A percentile compares a stretch with the other conserved stretches of the same genome.
These are phyloP conservation scores for Coprinellus aureogranulatus DNA, from an alignment of 768 basidiomycete genomes.

Conservation along the genomic window DNA sequence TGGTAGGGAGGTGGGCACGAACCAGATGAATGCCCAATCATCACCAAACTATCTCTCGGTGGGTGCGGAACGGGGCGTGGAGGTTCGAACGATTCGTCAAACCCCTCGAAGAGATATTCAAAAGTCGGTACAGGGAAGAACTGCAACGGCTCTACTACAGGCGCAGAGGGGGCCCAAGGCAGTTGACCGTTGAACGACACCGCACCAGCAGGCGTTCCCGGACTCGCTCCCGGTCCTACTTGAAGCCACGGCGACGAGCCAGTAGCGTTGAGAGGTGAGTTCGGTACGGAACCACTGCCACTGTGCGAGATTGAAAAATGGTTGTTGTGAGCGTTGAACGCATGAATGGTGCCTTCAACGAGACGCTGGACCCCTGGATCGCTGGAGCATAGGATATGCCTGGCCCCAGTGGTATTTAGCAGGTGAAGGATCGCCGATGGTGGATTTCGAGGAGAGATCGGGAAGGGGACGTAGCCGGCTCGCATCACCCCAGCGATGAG, in stretches of 20 bases:
- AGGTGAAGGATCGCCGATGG: conserved; percentile 44
- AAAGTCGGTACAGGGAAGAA: conserved; percentile 5
- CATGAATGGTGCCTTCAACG: not conserved
- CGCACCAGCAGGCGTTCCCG: too few relatives aligned
- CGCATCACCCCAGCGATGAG: conserved; percentile 34
- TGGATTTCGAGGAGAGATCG: conserved; percentile 44
- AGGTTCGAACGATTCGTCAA: not conserved
- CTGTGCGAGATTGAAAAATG: not conserved
- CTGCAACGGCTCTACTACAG: not conserved
- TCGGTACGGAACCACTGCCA: not conserved
- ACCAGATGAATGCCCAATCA: conserved; percentile 25
- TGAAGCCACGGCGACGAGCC: not conserved
- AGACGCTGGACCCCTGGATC: conserved; percentile 18
- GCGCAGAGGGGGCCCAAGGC: too few relatives aligned
- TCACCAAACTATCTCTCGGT: not conserved
- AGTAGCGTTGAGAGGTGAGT: conserved; percentile 3
- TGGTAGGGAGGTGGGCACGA: too few relatives aligned
- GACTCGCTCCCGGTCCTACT: too few relatives aligned
- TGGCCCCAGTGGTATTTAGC: conserved; percentile 24
- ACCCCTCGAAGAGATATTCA: not conserved
- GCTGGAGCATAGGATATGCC: conserved; percentile 21
- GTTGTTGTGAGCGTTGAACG: not conserved
- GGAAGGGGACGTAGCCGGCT: conserved; percentile 35
- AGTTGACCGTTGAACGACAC: too few relatives aligned
- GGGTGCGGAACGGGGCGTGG: not conserved